A percentile compares a stretch with the other conserved stretches of the same genome.
Evolutionary conservation across 2,329 filamentous ascomycete genomes (phyloP).

Genomic region (Bipolaris sorokiniana): DNA sequence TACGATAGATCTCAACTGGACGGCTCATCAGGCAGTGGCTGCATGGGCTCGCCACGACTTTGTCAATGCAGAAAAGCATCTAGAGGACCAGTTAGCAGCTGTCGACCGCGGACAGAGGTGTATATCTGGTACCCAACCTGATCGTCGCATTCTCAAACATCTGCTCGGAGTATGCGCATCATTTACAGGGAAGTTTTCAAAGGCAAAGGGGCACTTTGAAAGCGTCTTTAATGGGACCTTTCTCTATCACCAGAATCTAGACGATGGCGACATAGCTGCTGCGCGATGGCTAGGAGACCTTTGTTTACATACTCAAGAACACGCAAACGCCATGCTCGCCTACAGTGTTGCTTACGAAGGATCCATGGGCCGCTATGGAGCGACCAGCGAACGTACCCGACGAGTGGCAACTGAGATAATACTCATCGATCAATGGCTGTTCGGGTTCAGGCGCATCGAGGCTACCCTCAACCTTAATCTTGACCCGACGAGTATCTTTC

Average conservation of each 20-base stretch:
- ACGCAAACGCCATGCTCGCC: constrained; percentile 36
- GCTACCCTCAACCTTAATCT: constrained; percentile 23
- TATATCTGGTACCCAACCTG: constrained; percentile 28
- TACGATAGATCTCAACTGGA: constrained; percentile 27
- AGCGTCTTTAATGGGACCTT: constrained; percentile 34
- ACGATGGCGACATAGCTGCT: constrained; percentile 44
- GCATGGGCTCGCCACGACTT: constrained; percentile 34
- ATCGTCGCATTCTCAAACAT: constrained; percentile 34
- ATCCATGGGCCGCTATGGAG: constrained; percentile 25
- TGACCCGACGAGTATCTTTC: constrained; percentile 36
- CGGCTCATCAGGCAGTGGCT: constrained; percentile 25
- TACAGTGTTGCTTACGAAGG: constrained; percentile 41
- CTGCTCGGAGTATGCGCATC: constrained; percentile 38
- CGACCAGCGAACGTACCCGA: constrained; percentile 20
- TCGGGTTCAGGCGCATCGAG: constrained; percentile 24
- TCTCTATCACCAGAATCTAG: constrained; percentile 25
- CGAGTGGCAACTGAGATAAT: constrained; percentile 29
- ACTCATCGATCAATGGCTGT: constrained; percentile 29
- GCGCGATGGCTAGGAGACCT: constrained; percentile 44
- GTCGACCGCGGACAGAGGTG: constrained; percentile 36
- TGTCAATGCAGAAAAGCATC: constrained; percentile 19
- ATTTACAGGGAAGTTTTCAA: constrained; percentile 34
- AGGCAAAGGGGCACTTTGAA: constrained; percentile 40
- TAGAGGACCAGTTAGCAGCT: constrained; percentile 35
- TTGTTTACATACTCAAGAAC: constrained; percentile 38